Conservation (phyloP, 2,329 filamentous ascomycete species). For the Bretziella fagacearum region DNA sequence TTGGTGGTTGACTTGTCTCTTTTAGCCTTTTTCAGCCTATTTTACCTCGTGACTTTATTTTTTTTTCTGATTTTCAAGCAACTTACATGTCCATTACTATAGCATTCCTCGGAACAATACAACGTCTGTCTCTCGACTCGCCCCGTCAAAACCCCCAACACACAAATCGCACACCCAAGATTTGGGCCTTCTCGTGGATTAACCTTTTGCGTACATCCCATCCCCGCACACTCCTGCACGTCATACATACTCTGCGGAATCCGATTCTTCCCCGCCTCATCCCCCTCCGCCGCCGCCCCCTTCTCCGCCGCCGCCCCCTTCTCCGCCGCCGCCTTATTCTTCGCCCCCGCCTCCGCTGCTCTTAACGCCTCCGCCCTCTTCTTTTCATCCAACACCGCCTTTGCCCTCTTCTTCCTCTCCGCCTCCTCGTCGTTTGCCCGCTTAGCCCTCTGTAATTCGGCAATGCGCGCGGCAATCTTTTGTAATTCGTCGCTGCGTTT, state of each 20-base stretch:
- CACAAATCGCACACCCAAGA: slow-evolving; percentile 30
- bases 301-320: not conserved
- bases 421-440: slow-evolving; percentile 18
- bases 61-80: too few relatives aligned
- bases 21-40: too few relatives aligned
- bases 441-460: slow-evolving; percentile 32
- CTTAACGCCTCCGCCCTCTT: slow-evolving; percentile 15
- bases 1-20: too few relatives aligned
- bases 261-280: slow-evolving; percentile 14
- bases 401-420: slow-evolving; percentile 30
- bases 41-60: too few relatives aligned
- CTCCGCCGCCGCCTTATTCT: slow-evolving; percentile 17
- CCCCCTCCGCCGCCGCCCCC: not conserved
- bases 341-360: slow-evolving; percentile 13
- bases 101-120: slow-evolving; percentile 30
- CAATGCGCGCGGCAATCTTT: slow-evolving; percentile 24
- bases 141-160: slow-evolving; percentile 26
- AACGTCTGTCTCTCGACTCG: slow-evolving; percentile 23
- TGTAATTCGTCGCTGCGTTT: slow-evolving; percentile 19
- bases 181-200: slow-evolving; percentile 21
- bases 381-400: slow-evolving; percentile 23
- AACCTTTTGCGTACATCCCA: slow-evolving; percentile 23
- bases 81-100: slow-evolving; percentile 27
- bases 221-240: slow-evolving; percentile 23
- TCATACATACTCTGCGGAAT: slow-evolving; percentile 23